Evolutionary conservation across 106 monocot species (phyloP).

Genomic region (Allium fistulosum): DNA sequence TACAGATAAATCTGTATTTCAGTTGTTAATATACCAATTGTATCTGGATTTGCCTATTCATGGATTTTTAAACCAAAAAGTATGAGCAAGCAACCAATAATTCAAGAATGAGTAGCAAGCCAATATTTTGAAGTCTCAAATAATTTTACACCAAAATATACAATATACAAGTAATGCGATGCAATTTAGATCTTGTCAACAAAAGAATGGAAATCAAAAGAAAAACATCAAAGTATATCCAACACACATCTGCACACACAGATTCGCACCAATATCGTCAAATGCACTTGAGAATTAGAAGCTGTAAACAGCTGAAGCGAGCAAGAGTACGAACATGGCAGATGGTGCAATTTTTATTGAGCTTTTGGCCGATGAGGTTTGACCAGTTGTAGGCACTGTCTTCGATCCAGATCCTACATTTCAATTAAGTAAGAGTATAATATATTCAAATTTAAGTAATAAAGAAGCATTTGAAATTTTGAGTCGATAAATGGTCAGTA

Average conservation of each 20-base stretch:
- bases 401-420: constrained; percentile 10
- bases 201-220: neutral
- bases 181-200: neutral
- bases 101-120: neutral
- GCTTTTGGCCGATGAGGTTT: constrained; percentile 5
- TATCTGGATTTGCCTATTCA: no score
- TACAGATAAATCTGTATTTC: no score
- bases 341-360: constrained; percentile 3
- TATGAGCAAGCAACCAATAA: neutral
- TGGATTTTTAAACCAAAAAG: no score
- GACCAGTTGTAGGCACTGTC: constrained; percentile 7
- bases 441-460: no score
- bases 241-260: neutral
- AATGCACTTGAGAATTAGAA: neutral
- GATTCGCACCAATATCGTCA: neutral
- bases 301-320: constrained; percentile 8
- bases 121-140: neutral
- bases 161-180: constrained; percentile 9
- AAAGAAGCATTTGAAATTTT: neutral
- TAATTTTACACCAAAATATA: neutral
- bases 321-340: constrained; percentile 1
- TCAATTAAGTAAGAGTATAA: no score
- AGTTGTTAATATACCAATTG: no score
- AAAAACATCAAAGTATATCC: neutral
- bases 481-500: neutral